Percentiles rank a stretch among this genome's conserved stretches.
Conservation (phyloP, 164 flowering plant species). For the Kalanchoe fedtschenkoi region DNA sequence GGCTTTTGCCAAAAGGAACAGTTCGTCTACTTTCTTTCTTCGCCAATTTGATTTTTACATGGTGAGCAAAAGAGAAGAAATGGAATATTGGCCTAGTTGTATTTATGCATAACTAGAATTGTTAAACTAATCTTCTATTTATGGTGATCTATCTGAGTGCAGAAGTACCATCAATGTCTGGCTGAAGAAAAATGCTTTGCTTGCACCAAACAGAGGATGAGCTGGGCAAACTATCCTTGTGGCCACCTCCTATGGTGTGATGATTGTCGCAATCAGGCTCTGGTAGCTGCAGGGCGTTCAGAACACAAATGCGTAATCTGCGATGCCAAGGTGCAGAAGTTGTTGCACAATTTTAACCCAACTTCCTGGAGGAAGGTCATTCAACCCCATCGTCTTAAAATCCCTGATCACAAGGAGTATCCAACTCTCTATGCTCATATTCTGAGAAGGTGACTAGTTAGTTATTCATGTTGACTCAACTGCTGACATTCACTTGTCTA, state of each 20-base stretch:
- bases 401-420: constrained; percentile 5
- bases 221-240: constrained; percentile 39
- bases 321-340: constrained; percentile 17
- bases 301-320: constrained; percentile 32
- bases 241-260: constrained; percentile 29
- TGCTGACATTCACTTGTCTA: not conserved
- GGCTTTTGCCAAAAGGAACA: constrained; percentile 16
- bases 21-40: constrained; percentile 22
- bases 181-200: constrained; percentile 22
- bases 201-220: constrained; percentile 16
- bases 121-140: not conserved
- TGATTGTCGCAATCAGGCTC: constrained; percentile 18
- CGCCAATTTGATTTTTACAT: constrained; percentile 24
- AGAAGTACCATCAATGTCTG: constrained; percentile 20
- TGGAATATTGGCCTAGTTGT: not conserved
- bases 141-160: constrained; percentile 7
- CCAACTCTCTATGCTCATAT: constrained; percentile 9
- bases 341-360: constrained; percentile 8
- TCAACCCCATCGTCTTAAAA: not conserved
- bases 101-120: not conserved
- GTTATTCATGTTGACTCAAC: not conserved
- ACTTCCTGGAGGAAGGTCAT: constrained; percentile 1
- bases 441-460: constrained; percentile 5
- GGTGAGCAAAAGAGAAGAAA: constrained; percentile 15
- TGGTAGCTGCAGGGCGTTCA: constrained; percentile 8